Evolutionary conservation across 2,329 filamentous ascomycete species (phyloP), one percentile per base, ranked within the genome.

Genomic region (Neonectria hederae): DNA sequence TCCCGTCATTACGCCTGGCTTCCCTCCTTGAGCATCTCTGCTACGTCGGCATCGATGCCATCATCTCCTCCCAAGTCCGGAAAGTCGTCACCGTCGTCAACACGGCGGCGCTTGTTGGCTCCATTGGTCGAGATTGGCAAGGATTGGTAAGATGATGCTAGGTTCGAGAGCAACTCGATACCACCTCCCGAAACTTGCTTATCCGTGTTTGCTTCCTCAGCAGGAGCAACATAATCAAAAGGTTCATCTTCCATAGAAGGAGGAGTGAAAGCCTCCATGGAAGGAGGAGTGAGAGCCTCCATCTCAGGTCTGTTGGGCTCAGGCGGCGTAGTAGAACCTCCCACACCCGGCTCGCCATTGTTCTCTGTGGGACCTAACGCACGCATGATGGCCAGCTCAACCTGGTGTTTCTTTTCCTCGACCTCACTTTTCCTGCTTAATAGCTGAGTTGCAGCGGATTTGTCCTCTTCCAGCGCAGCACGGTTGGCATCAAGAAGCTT

Each of bases 341-440:
- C 78, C 9, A 82, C 81, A 3, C 83, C 82, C 4, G 83, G 80
- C 10, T 87, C 82, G 9, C 79, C 78, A 51, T 82, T 80, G 21
- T 82, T 80, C 62, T 87, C 84, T 9, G 89, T 86, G 1, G 87
- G 86, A 14, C 89, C 88, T 22, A 97, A 85, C 9, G 92, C 93
- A 55, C 91, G 89, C 86, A 99, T 93, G 70, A 99, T 98, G 53
- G 89, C 90, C 69, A 95, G 89, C 78, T 99, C 96, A 8, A 99
- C 94, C 52, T 96, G 91, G 56, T 90, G 89, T 78, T 97, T 97
- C 80, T 93, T 94, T 19, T 84, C 82, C 72, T 97, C 94, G 17
- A 94, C 92, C 60, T 89, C 88, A 2, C 82, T 79, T 71, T 91
- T 93, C 60, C 90, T 89, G n/a, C 82, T 83, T 4, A 83, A 80